phyloP scores from a whole-genome alignment of 1,284 basidiomycete genomes.

The Irpex sp. region DNA sequence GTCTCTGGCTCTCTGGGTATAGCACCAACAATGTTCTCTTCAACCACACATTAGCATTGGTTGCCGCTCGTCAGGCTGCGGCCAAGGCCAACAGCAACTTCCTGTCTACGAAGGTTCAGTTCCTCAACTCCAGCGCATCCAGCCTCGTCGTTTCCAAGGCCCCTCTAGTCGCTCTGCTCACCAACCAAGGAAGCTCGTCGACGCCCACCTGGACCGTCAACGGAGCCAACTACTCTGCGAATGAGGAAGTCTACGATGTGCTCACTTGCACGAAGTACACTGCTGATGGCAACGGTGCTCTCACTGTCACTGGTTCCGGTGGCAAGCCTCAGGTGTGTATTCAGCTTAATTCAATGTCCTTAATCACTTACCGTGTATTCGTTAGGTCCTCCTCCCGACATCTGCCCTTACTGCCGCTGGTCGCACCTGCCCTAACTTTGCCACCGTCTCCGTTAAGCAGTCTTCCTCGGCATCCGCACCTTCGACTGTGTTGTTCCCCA shows the following conservation, averaged over 20 bases:
- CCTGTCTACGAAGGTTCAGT: conserved; percentile 46
- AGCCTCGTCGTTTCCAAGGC: conserved; percentile 58
- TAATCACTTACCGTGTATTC: not conserved
- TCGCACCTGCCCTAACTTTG: conserved; percentile 13
- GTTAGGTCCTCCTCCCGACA: conserved; percentile 20
- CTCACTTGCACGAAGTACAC: conserved; percentile 46
- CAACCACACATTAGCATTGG: conserved; percentile 48
- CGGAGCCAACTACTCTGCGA: conserved; percentile 37
- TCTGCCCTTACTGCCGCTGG: conserved; percentile 18
- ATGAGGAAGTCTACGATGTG: conserved; percentile 55
- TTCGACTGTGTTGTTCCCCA: not conserved
- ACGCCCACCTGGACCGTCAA: conserved; percentile 41
- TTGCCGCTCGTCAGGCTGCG: conserved; percentile 49
- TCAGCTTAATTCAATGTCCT: not conserved
- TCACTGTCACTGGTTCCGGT: conserved; percentile 27
- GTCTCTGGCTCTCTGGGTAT: conserved; percentile 56
- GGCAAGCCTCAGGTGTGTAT: conserved; percentile 38
- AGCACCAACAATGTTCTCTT: conserved; percentile 45
- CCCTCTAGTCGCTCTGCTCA: conserved; percentile 60
- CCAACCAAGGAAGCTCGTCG: conserved; percentile 49
- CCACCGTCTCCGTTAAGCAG: conserved; percentile 5
- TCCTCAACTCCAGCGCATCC: conserved; percentile 38
- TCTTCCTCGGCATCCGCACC: conserved; percentile 9
- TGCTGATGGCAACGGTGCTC: conserved; percentile 41
- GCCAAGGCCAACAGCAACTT: conserved; percentile 41